Conservation (phyloP, 176 grass and related monocot species). For the Pharus latifolius region DNA sequence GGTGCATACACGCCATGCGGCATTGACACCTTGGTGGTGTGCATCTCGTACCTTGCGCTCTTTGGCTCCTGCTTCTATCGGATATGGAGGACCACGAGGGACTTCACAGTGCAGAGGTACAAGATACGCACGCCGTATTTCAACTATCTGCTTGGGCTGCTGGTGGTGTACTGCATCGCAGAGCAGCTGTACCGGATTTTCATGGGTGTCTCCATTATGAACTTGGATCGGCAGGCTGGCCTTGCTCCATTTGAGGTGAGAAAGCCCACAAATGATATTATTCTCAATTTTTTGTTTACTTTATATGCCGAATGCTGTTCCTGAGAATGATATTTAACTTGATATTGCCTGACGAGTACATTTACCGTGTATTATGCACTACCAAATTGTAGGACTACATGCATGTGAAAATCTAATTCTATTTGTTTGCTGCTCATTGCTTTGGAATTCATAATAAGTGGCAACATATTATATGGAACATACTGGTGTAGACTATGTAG, state of each 20-base stretch:
- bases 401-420: neutral
- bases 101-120: conserved; percentile 70
- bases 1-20: conserved; percentile 82
- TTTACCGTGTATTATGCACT: neutral
- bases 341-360: neutral
- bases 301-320: neutral
- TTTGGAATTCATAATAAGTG: neutral
- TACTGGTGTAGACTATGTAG: neutral
- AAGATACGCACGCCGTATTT: conserved; percentile 44
- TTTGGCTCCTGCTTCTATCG: conserved; percentile 88
- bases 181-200: conserved; percentile 53
- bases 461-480: neutral
- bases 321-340: neutral
- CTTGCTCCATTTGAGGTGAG: conserved; percentile 92
- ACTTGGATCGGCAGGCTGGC: conserved; percentile 62
- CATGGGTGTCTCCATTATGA: conserved; percentile 63
- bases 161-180: conserved; percentile 44
- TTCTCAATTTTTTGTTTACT: neutral
- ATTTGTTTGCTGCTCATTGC: neutral
- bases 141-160: conserved; percentile 67
- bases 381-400: neutral
- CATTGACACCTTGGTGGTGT: conserved; percentile 58
- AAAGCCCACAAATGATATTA: neutral
- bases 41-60: conserved; percentile 73
- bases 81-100: conserved; percentile 68